Evolutionary conservation across 2,329 filamentous ascomycete genomes (phyloP), one percentile per base, ranked within the genome.

Genomic region (Colletotrichum coccodes): DNA sequence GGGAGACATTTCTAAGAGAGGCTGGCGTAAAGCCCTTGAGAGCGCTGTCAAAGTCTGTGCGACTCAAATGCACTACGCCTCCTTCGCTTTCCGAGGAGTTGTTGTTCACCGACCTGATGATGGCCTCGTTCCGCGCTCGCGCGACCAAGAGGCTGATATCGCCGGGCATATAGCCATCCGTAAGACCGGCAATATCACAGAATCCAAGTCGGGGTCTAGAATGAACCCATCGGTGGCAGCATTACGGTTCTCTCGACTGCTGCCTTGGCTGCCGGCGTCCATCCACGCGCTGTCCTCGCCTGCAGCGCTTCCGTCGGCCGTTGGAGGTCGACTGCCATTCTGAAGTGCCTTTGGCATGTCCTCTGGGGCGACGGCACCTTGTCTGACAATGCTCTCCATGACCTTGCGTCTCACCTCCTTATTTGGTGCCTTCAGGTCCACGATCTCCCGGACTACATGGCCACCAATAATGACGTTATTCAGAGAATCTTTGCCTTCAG

Each of bases 81-180:
- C 72, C 72, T 66, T 80, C 78, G 1, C 82, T 79, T 49, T 84
- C 81, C n/a, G 79, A 79, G 0, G 83, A 75, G 0, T 81, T 79
- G 70, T 87, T 86, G 50, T 83, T 83, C 32, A 98, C 91, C 8
- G 92, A 91, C 11, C 95, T 92, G 73, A 98, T 97, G 18, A 99
- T 87, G 30, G 95, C 94, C 81, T 98, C 96, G 74, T 95, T 97
- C 61, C 95, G 90, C 42, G 96, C 95, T 67, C 96, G 89, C 12
- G 94, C 91, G 21, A 97, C 92, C 12, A 99, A 88, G 2, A 98
- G 86, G 18, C 92, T 90, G 42, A 99, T 85, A 78, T 99, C 96
- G 4, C 95, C 96, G 1, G 96, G 95, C 95, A 98, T 98, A 77
- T 98, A 99, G 1, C 96, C 96, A 76, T 99, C 96, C 0, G 95